Conservation (phyloP, 306 rosid genomes). For the Mimosa bimucronata region DNA sequence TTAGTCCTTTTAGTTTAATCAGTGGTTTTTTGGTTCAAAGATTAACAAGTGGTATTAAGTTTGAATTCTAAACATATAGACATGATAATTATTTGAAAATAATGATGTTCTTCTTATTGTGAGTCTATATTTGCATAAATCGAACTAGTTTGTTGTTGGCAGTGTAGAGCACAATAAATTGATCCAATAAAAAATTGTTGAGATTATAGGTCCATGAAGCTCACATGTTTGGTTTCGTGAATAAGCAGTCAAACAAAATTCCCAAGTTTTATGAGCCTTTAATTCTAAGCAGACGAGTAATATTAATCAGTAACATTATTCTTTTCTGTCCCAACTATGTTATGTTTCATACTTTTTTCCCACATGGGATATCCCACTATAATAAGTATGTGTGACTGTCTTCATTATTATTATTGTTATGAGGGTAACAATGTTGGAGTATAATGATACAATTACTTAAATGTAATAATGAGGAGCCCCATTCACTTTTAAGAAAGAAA, state of each 20-base stretch:
- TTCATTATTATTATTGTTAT: not conserved
- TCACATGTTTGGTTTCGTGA: not conserved
- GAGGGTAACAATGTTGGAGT: not conserved
- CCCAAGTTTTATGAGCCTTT: not conserved
- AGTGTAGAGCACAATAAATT: too few species aligned
- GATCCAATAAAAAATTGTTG: too few species aligned
- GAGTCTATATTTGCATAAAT: too few species aligned
- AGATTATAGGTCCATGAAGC: not conserved
- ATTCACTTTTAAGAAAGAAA: not conserved
- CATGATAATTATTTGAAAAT: too few species aligned
- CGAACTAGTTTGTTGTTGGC: too few species aligned
- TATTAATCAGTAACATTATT: not conserved
- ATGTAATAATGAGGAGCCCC: not conserved
- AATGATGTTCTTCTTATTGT: too few species aligned
- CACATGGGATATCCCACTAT: constrained; percentile 8
- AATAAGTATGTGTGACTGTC: not conserved
- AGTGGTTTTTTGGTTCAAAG: too few species aligned
- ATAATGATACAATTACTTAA: not conserved
- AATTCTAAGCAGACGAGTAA: not conserved
- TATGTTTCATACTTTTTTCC: not conserved
- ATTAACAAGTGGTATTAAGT: too few species aligned
- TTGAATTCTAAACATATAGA: too few species aligned
- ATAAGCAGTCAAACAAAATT: not conserved
- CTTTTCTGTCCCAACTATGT: not conserved
- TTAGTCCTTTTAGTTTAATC: too few species aligned